Evolutionary conservation across 768 basidiomycete species (phyloP).

Genomic region (Albatrellus ellisii): DNA sequence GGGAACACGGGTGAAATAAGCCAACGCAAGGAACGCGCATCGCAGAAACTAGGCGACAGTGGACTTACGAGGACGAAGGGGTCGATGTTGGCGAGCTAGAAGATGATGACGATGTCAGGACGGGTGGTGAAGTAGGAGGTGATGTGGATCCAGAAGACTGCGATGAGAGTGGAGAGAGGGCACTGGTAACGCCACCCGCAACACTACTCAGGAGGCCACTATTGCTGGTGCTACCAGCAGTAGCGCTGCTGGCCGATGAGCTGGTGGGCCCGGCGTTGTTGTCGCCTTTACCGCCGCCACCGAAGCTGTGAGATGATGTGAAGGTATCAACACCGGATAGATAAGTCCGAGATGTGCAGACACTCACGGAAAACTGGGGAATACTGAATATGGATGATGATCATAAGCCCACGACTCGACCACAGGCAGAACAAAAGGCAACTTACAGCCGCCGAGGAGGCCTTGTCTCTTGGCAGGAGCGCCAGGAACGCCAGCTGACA

Average conservation of each 20-base stretch:
- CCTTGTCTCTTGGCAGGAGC: conserved; percentile 17
- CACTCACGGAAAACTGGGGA: not conserved
- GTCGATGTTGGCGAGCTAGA: not conserved
- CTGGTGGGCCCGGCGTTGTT: not conserved
- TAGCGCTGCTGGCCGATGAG: not conserved
- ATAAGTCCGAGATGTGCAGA: not conserved
- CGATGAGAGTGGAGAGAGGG: not conserved
- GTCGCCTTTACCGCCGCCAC: not conserved
- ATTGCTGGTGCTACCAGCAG: not conserved
- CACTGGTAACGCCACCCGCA: conserved; percentile 9
- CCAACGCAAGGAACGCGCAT: too few species aligned
- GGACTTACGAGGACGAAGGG: not conserved
- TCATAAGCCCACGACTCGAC: not conserved
- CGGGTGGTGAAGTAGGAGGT: conserved; percentile 12
- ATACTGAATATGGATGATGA: not conserved
- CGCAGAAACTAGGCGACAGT: not conserved
- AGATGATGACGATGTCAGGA: conserved; percentile 13
- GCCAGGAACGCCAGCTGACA: conserved; percentile 2
- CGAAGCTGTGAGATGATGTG: not conserved
- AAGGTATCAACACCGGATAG: not conserved
- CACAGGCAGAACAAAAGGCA: not conserved
- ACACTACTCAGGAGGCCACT: conserved; percentile 10
- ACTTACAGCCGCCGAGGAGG: conserved; percentile 19
- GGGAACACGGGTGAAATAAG: too few species aligned
- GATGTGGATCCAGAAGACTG: not conserved